These are phyloP conservation scores for Cyberlindnera xylosilytica DNA, from an alignment of 805 yeast species.

Conservation along the genomic window DNA sequence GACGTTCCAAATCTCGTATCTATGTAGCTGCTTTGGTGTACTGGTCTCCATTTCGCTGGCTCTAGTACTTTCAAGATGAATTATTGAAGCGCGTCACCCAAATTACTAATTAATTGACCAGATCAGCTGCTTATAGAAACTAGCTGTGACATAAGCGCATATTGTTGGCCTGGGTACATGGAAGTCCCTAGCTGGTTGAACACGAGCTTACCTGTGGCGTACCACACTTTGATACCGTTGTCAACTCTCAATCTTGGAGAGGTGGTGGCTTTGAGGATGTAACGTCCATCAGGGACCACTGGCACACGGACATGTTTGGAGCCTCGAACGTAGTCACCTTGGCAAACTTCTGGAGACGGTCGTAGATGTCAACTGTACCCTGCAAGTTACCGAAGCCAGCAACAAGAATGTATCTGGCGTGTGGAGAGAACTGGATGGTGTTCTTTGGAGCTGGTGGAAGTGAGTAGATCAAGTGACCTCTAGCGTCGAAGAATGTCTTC, in stretches of 20 bases:
- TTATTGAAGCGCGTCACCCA: too few relatives aligned
- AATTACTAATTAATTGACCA: too few relatives aligned
- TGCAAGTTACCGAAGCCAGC: constrained; percentile 98
- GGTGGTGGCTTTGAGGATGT: constrained; percentile 93
- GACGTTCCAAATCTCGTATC: too few relatives aligned
- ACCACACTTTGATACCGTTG: constrained; percentile 93
- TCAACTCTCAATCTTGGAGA: constrained; percentile 96
- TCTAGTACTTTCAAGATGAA: too few relatives aligned
- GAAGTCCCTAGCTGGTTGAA: too few relatives aligned
- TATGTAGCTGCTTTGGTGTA: too few relatives aligned
- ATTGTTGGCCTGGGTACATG: too few relatives aligned
- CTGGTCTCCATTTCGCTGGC: too few relatives aligned
- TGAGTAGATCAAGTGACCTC: constrained; percentile 83
- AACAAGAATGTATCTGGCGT: constrained; percentile 83
- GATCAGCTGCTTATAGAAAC: too few relatives aligned
- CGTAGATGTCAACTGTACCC: constrained; percentile 93
- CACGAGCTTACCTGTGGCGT: constrained; percentile 77
- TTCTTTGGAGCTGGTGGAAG: constrained; percentile 87
- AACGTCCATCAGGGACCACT: constrained; percentile 97
- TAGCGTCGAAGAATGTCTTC: constrained; percentile 89
- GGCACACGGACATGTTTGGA: constrained; percentile 91
- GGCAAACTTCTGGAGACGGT: constrained; percentile 80
- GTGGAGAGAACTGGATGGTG: constrained; percentile 89
- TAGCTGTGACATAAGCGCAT: too few relatives aligned
- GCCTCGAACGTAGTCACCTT: constrained; percentile 85